Evolutionary conservation across 78 protist species (phyloP), one percentile per base, ranked within the genome.

Genomic region (Dictyostelium discoideum): DNA sequence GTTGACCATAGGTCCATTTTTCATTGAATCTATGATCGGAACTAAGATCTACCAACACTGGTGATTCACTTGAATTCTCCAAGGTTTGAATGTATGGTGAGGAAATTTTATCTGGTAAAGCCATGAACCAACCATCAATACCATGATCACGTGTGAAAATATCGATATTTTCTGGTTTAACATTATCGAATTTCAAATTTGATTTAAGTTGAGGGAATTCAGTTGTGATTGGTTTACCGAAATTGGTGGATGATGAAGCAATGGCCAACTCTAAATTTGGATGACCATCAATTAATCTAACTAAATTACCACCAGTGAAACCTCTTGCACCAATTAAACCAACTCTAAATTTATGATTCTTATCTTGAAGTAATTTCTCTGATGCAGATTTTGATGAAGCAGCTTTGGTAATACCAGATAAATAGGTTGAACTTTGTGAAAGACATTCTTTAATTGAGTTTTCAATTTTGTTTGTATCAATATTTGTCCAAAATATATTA

Each of bases 281-380:
- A 20, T 96, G 90, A 3, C 65, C 20, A 7, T 37, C 69, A 24
- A 96, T 77, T 44, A 96, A 40, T 60, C 90, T 50, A 24, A 96
- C 96, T 42, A 96, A 69, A 40, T 96, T 95, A 2, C 96, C 92
- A 32, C 97, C 97, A 18, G 96, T 95, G 92, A 93, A 96, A 22
- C 97, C 97, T 40, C 97, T 86, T n/a, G 97, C 97, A 26, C 97
- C 97, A 79, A 96, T 67, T 24, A 96, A 79, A 57, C 97, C 97
- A n/a, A 96, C 79, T 48, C 92, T 63, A 3, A 44, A 67, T 42
- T 82, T 80, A 40, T 67, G 63, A 37, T 46, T 73, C 57, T 90
- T 90, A 20, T 82, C 84, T 32, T 20, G 20, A 11, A 72, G 20
- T 10, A 90, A 5, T 18, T 81, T 89, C 0, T 42, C 63, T 16